These are phyloP conservation scores for Mucor ambiguus DNA, from an alignment of 371 early-diverging fungal genomes.

Conservation along the genomic window DNA sequence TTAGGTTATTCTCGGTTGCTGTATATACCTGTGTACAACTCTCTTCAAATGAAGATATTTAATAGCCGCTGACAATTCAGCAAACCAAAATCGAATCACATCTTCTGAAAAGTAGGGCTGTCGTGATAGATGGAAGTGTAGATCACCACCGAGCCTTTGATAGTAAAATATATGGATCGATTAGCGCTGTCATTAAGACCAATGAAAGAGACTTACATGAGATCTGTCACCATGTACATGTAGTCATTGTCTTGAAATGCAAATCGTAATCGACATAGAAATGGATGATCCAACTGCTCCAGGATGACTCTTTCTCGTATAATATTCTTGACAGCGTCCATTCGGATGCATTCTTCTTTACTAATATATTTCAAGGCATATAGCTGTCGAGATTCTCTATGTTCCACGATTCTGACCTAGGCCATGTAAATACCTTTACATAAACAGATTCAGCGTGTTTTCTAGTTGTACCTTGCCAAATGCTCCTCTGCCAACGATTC, in stretches of 20 bases:
- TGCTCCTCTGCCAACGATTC: slow-evolving; percentile 73
- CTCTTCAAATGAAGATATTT: slow-evolving; percentile 77
- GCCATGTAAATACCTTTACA: background rate
- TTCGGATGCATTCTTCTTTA: slow-evolving; percentile 77
- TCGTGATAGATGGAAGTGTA: slow-evolving; percentile 76
- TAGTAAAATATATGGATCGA: slow-evolving; percentile 20
- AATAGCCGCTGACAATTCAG: slow-evolving; percentile 75
- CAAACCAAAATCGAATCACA: slow-evolving; percentile 75
- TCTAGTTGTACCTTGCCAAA: slow-evolving; percentile 69
- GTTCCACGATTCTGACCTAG: slow-evolving; percentile 79
- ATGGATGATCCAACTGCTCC: slow-evolving; percentile 78
- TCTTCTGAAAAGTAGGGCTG: slow-evolving; percentile 69
- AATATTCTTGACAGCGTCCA: slow-evolving; percentile 79
- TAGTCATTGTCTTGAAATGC: slow-evolving; percentile 85
- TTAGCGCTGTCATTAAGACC: background rate
- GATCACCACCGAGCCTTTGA: slow-evolving; percentile 79
- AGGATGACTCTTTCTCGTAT: slow-evolving; percentile 81
- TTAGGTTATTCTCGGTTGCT: background rate
- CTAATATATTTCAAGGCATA: slow-evolving; percentile 87
- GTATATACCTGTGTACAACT: slow-evolving; percentile 71
- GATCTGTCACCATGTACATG: slow-evolving; percentile 88
- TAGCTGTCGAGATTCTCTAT: slow-evolving; percentile 61
- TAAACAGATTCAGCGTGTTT: background rate
- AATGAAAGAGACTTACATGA: slow-evolving; percentile 59
- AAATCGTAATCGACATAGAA: slow-evolving; percentile 79